Conservation (phyloP, 2,329 filamentous ascomycete species). For the Talaromyces atroroseus region DNA sequence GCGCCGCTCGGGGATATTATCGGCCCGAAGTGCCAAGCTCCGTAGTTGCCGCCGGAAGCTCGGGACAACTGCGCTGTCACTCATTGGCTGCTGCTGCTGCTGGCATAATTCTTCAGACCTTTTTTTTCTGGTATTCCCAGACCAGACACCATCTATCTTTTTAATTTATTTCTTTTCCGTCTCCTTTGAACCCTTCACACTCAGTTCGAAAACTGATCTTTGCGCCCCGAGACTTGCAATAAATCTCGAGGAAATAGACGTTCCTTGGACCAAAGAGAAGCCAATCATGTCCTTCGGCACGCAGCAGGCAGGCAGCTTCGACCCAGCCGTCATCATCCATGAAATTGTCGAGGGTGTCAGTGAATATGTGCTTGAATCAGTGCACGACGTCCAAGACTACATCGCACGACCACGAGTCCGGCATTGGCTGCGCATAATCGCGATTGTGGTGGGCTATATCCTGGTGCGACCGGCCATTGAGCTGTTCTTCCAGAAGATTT, state of each 20-base stretch:
- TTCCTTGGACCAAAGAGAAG: not conserved
- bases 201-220: too few species aligned
- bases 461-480: slow-evolving; percentile 52
- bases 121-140: not conserved
- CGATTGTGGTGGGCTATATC: slow-evolving; percentile 65
- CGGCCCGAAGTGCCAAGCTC: not conserved
- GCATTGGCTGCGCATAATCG: slow-evolving; percentile 58
- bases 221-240: too few species aligned
- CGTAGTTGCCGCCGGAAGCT: not conserved
- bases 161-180: not conserved
- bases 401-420: slow-evolving; percentile 34
- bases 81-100: too few species aligned
- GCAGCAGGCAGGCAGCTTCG: not conserved
- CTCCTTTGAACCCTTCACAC: not conserved
- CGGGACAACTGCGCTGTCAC: not conserved
- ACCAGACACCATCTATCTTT: not conserved
- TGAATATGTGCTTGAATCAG: slow-evolving; percentile 18
- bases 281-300: slow-evolving; percentile 5
- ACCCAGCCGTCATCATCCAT: slow-evolving; percentile 2
- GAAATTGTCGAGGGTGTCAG: slow-evolving; percentile 16
- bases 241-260: not conserved
- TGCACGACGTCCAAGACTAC: slow-evolving; percentile 30
- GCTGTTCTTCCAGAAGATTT: slow-evolving; percentile 61
- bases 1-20: not conserved
- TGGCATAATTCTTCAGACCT: not conserved